Evolutionary conservation across 371 early-diverging fungal species (phyloP).

Genomic region (Apophysomyces ossiformis): DNA sequence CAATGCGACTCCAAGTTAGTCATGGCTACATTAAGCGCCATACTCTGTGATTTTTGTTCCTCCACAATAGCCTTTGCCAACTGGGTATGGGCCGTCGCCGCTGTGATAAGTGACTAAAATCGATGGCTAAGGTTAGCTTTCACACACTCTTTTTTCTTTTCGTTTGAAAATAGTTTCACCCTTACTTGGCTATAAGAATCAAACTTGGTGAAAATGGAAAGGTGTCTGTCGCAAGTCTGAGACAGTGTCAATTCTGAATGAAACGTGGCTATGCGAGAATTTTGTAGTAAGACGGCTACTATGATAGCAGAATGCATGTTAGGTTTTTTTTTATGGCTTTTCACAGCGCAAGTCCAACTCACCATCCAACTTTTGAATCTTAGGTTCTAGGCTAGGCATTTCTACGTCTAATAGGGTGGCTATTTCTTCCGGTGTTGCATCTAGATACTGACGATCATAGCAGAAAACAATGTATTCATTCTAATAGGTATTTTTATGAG

Average conservation of each 20-base stretch:
- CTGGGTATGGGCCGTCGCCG: slow-evolving; percentile 44
- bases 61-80: slow-evolving; percentile 51
- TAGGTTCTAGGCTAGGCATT: slow-evolving; percentile 42
- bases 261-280: slow-evolving; percentile 2
- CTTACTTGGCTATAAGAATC: slow-evolving; percentile 40
- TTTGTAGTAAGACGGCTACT: slow-evolving; percentile 12
- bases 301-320: slow-evolving; percentile 6
- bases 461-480: slow-evolving; percentile 52
- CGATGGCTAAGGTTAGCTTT: slow-evolving; percentile 12
- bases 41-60: slow-evolving; percentile 57
- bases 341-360: slow-evolving; percentile 4
- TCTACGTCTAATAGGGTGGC: slow-evolving; percentile 38
- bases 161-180: too few relatives aligned
- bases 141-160: neutral
- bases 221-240: slow-evolving; percentile 26
- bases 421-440: slow-evolving; percentile 35
- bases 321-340: neutral
- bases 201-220: slow-evolving; percentile 31
- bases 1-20: slow-evolving; percentile 62
- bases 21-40: slow-evolving; percentile 64
- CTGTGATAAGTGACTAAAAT: slow-evolving; percentile 31
- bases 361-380: slow-evolving; percentile 35
- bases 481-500: slow-evolving; percentile 12
- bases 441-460: slow-evolving; percentile 48
- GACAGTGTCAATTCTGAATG: slow-evolving; percentile 12